Evolutionary conservation across 345 rosid genomes (phyloP).

Genomic region (Streptanthus diversifolius): DNA sequence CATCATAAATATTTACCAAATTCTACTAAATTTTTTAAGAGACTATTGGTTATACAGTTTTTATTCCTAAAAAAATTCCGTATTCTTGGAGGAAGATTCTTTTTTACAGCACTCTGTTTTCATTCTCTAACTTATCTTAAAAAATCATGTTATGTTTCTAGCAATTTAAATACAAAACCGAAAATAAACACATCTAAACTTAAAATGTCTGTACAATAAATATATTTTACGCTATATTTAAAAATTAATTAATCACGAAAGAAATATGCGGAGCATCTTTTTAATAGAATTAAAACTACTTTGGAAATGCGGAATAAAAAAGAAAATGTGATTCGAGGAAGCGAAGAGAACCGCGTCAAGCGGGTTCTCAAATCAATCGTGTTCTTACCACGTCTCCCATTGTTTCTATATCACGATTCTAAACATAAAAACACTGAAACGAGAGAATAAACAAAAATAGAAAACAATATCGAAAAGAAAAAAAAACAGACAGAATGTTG

Average conservation of each 20-base stretch:
- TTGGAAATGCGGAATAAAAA: background rate
- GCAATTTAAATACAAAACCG: background rate
- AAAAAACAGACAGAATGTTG: slow-evolving; percentile 5
- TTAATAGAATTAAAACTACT: background rate
- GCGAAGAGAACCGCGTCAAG: slow-evolving; percentile 26
- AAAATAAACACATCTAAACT: too few species aligned
- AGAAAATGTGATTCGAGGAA: slow-evolving; percentile 13
- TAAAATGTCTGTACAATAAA: too few species aligned
- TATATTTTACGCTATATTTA: background rate
- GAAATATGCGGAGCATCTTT: background rate
- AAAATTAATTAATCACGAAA: background rate
- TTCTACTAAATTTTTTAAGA: too few species aligned
- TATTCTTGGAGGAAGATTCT: too few species aligned
- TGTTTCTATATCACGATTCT: slow-evolving; percentile 3
- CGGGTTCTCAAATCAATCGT: slow-evolving; percentile 7
- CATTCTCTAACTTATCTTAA: too few species aligned
- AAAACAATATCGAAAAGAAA: background rate
- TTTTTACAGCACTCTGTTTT: too few species aligned
- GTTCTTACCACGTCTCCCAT: slow-evolving; percentile 11
- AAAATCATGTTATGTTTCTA: too few species aligned
- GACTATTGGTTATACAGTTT: too few species aligned
- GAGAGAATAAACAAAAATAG: background rate
- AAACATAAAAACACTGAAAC: background rate
- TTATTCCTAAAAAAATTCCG: too few species aligned
- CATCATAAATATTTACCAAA: too few species aligned